Conservation (phyloP, 2,329 filamentous ascomycete genomes). For the Lecanosticta acicola region DNA sequence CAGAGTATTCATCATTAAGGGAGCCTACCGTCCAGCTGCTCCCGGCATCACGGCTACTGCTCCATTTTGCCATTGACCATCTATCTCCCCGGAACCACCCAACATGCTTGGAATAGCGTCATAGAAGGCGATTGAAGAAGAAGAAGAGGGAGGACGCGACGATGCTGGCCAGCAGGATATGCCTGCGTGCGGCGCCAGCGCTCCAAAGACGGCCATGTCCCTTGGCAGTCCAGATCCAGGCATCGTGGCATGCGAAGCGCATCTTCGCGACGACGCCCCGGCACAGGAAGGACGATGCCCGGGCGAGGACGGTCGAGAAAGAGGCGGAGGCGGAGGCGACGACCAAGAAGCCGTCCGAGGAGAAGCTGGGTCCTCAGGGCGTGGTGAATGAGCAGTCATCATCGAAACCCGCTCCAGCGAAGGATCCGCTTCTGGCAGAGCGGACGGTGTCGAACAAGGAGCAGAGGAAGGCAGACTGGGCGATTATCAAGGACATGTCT, state of each 20-base stretch:
- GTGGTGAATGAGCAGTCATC: conserved; percentile 30
- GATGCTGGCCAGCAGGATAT: conserved; percentile 28
- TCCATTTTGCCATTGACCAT: not conserved
- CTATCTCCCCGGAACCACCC: too few species aligned
- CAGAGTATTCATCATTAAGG: not conserved
- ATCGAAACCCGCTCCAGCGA: conserved; percentile 30
- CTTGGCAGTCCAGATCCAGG: conserved; percentile 12
- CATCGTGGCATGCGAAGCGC: conserved; percentile 27
- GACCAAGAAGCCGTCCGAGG: conserved; percentile 23
- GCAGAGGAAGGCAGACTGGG: conserved; percentile 95
- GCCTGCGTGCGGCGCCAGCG: conserved; percentile 19
- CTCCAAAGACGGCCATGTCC: conserved; percentile 1
- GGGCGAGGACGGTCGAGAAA: conserved; percentile 23
- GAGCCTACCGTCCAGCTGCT: not conserved
- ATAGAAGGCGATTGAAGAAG: not conserved
- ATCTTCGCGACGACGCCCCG: conserved; percentile 42
- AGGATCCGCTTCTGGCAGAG: conserved; percentile 58
- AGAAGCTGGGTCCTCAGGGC: conserved; percentile 33
- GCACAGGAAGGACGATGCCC: conserved; percentile 39
- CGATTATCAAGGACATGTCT: conserved; percentile 97
- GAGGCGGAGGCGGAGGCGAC: conserved; percentile 20
- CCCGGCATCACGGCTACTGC: not conserved
- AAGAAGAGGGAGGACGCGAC: too few species aligned
- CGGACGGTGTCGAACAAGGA: conserved; percentile 67
- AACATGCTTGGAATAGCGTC: too few species aligned